phyloP scores from a whole-genome alignment of 768 basidiomycete genomes.

The Daedaleopsis nitida region DNA sequence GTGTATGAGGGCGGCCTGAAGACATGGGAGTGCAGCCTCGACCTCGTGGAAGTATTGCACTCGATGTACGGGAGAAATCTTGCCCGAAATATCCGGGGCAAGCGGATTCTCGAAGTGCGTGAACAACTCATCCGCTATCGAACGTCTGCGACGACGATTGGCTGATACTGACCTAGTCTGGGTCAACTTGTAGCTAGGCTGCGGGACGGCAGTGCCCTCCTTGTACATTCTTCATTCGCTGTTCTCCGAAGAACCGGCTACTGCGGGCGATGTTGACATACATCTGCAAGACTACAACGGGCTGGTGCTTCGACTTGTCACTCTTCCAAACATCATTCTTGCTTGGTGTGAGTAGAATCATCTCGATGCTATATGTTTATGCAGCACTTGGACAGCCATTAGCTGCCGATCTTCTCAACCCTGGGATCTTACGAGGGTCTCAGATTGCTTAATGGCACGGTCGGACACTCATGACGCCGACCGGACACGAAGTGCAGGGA shows the following conservation, averaged over 20 bases:
- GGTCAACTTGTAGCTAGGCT: constrained; percentile 66
- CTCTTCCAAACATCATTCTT: constrained; percentile 76
- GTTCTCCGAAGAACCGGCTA: constrained; percentile 41
- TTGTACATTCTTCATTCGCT: constrained; percentile 69
- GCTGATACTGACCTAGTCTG: neutral
- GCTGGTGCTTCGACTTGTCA: constrained; percentile 77
- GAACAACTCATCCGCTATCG: no score
- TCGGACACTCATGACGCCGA: no score
- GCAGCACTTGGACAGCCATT: no score
- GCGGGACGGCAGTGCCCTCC: constrained; percentile 89
- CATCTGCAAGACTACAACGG: constrained; percentile 93
- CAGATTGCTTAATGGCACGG: no score
- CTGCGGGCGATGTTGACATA: constrained; percentile 46
- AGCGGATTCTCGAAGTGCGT: constrained; percentile 72
- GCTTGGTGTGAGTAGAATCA: constrained; percentile 69
- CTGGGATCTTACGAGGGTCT: no score
- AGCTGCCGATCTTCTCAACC: no score
- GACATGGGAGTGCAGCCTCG: constrained; percentile 96
- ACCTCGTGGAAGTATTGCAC: constrained; percentile 73
- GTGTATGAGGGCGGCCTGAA: constrained; percentile 96
- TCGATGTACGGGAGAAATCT: constrained; percentile 28
- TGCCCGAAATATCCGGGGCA: constrained; percentile 43
- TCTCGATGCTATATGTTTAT: no score
- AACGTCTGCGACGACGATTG: neutral
- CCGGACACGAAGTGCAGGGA: no score